A percentile compares a stretch with the other conserved stretches of the same genome.
These are phyloP conservation scores for Bacidia rubella DNA, from an alignment of 495 filamentous ascomycete genomes.

Conservation along the genomic window DNA sequence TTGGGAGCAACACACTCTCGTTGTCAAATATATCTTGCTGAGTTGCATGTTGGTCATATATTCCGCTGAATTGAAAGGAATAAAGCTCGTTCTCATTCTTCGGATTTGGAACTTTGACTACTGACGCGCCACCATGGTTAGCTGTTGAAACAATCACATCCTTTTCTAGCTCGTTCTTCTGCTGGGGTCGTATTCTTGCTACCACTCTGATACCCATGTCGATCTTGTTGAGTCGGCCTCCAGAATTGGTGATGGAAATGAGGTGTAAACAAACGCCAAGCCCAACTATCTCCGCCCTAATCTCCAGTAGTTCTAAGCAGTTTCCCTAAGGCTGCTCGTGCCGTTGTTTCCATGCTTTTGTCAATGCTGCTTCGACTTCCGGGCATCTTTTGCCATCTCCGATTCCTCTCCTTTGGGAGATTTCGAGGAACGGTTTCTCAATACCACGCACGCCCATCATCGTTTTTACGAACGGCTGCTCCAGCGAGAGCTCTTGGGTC, in stretches of 20 bases:
- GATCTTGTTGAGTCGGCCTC: not conserved
- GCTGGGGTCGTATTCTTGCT: conserved; percentile 75
- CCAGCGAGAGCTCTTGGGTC: not conserved
- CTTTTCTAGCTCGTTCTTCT: conserved; percentile 65
- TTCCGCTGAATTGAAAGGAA: conserved; percentile 87
- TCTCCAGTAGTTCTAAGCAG: no score
- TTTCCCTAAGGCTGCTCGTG: not conserved
- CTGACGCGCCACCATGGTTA: conserved; percentile 39
- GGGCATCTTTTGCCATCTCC: not conserved
- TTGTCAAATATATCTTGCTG: conserved; percentile 80
- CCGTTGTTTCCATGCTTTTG: not conserved
- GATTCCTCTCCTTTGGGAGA: not conserved
- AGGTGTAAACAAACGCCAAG: not conserved
- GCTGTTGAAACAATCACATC: conserved; percentile 61
- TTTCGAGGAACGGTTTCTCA: not conserved
- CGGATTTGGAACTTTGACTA: conserved; percentile 86
- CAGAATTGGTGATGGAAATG: not conserved
- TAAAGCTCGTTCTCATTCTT: conserved; percentile 86
- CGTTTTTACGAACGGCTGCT: not conserved
- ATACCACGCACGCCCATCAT: not conserved
- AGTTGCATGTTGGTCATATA: conserved; percentile 65
- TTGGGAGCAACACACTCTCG: conserved; percentile 48
- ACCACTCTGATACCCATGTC: conserved; percentile 53
- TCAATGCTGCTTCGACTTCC: not conserved
- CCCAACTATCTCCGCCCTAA: no score